Evolutionary conservation across 768 basidiomycete species (phyloP), one percentile per base, ranked within the genome.

Genomic region (Termitomyces sp.): DNA sequence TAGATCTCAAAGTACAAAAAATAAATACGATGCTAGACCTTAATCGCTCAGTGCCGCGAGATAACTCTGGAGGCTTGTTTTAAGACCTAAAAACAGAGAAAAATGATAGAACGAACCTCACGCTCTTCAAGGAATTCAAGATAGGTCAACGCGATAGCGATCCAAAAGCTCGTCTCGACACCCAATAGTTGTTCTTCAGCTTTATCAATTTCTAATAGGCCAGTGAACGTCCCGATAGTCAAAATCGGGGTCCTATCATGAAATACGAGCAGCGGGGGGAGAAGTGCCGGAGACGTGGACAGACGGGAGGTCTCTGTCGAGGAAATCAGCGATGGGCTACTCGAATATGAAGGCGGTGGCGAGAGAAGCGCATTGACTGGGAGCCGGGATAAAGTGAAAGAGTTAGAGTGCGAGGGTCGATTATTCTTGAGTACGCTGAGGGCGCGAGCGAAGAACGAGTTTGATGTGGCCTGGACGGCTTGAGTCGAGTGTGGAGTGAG

Each of bases 111-210:
- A 73, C 87, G 62, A 64, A 91, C 92, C 78, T 92, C 91, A 66
- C 90, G 80, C 65, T 92, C 90, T 66, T 83, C 84, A 66, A 93
- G 71, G 67, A 91, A 93, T 61, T 90, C 90, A 13, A 91, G 72
- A 70, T 92, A 94, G 3, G 89, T 86, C 66, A 92, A 70, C 0
- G 86, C 86, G 44, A 90, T 76, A 0, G 89, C 84, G 49, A 94
- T 79, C 87, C 90, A 93, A 69, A 93, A 93, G 57, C 86, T 86
- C 32, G 82, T 81, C 52, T 91, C 89, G 33, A 94, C 84, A 15
- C 91, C 92, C 24, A 91, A 68, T 35, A 79, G 71, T 18, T 75
- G 71, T 56, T 85, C 84, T 61, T 88, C 82, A 4, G 76, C 73
- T 55, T 76, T 72, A 40, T 91, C 83, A 40, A 93, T 72, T 69